These are phyloP conservation scores for Pseudonitzschia delicatissima DNA, from an alignment of 108 stramenopile genomes.

Conservation along the genomic window DNA sequence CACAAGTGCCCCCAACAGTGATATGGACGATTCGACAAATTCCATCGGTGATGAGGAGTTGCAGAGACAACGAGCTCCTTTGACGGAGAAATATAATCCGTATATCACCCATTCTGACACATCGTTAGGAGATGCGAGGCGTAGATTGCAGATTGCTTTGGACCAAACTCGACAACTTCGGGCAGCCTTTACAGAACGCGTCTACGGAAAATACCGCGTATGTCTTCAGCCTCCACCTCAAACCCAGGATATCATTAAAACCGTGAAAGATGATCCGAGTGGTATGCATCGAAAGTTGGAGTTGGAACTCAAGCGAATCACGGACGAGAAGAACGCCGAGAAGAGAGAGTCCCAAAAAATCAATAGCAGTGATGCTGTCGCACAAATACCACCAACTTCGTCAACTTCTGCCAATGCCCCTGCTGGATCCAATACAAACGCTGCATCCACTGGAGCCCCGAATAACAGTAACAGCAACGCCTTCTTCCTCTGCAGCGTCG, in stretches of 20 bases:
- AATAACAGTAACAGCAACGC: neutral
- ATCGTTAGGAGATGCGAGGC: constrained; percentile 54
- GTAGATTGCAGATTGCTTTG: constrained; percentile 58
- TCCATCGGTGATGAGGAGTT: constrained; percentile 22
- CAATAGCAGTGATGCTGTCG: neutral
- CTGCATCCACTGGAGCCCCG: constrained; percentile 29
- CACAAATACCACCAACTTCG: neutral
- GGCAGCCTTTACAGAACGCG: constrained; percentile 68
- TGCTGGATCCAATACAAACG: neutral
- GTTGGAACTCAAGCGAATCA: constrained; percentile 23
- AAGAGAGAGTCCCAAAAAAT: constrained; percentile 51
- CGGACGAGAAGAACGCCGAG: constrained; percentile 61
- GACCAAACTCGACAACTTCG: constrained; percentile 71
- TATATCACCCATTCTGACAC: constrained; percentile 63
- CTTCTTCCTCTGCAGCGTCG: constrained; percentile 1
- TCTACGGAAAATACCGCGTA: constrained; percentile 71
- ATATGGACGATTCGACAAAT: constrained; percentile 13
- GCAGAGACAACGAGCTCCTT: constrained; percentile 25
- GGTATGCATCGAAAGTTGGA: constrained; percentile 8
- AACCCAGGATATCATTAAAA: constrained; percentile 16
- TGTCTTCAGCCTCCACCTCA: constrained; percentile 50
- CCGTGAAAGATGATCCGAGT: constrained; percentile 45
- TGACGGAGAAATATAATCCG: constrained; percentile 45
- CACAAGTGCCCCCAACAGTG: neutral
- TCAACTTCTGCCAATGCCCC: neutral